phyloP scores from a whole-genome alignment of 257 asterid genomes.

The Handroanthus guayacan region DNA sequence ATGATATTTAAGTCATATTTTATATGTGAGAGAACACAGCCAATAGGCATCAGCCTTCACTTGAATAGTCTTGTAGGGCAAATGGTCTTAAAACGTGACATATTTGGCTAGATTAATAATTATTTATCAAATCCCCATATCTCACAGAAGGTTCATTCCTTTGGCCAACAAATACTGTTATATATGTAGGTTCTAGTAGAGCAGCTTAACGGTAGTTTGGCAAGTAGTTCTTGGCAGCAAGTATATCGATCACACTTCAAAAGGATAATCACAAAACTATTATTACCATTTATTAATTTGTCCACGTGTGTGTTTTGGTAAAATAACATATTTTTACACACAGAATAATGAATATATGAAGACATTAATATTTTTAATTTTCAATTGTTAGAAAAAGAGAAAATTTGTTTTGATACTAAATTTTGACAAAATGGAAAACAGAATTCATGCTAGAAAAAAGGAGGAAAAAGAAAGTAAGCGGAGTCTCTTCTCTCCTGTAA shows the following conservation, averaged over 20 bases:
- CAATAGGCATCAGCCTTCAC: constrained; percentile 19
- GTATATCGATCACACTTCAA: constrained; percentile 9
- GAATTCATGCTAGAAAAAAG: too few relatives aligned
- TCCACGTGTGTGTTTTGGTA: background rate
- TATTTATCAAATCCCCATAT: background rate
- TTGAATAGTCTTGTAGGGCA: constrained; percentile 1
- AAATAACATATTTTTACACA: too few relatives aligned
- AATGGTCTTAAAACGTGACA: constrained; percentile 44
- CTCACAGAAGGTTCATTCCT: background rate
- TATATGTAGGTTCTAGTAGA: constrained; percentile 30
- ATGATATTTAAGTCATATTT: too few relatives aligned
- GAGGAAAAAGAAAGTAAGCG: background rate
- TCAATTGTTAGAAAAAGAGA: too few relatives aligned
- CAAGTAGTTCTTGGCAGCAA: constrained; percentile 37
- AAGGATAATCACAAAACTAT: constrained; percentile 13
- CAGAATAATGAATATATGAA: too few relatives aligned
- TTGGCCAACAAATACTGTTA: background rate
- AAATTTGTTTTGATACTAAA: too few relatives aligned
- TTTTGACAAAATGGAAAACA: too few relatives aligned
- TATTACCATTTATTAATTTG: background rate
- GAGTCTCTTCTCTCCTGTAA: background rate
- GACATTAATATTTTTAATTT: too few relatives aligned
- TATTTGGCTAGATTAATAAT: background rate
- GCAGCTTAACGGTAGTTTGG: constrained; percentile 46
- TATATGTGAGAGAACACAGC: too few relatives aligned